Conservation (phyloP, 148 eudicot genomes). For the Rhododendron simsii region DNA sequence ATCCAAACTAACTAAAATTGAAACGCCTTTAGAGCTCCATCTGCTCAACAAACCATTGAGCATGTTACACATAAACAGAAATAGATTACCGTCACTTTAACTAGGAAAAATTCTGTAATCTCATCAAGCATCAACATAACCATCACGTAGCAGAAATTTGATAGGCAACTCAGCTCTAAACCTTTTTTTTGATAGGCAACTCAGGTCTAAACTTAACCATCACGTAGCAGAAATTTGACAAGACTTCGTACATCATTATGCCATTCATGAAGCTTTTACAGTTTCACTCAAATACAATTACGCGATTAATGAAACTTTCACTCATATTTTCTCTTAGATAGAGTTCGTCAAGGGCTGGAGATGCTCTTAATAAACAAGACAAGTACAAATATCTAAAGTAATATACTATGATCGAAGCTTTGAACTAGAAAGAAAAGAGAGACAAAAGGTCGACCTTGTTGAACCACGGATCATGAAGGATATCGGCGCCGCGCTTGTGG, state of each 20-base stretch:
- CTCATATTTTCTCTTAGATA: neutral
- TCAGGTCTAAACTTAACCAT: neutral
- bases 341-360: no score
- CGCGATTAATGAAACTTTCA: neutral
- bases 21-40: neutral
- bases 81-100: neutral
- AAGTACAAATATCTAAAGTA: neutral
- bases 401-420: neutral
- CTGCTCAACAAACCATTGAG: neutral
- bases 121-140: neutral
- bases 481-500: conserved; percentile 92
- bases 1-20: neutral
- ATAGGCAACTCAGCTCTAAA: neutral
- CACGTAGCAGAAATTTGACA: neutral
- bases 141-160: neutral
- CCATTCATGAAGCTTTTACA: neutral
- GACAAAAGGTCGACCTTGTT: conserved; percentile 57
- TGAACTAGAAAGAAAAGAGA: neutral
- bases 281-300: neutral
- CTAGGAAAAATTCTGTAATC: neutral
- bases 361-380: neutral
- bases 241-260: neutral
- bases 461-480: conserved; percentile 99
- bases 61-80: neutral
- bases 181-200: neutral